Evolutionary conservation across 2,329 filamentous ascomycete genomes (phyloP).

Genomic region (Sporothrix brunneoviolacea): DNA sequence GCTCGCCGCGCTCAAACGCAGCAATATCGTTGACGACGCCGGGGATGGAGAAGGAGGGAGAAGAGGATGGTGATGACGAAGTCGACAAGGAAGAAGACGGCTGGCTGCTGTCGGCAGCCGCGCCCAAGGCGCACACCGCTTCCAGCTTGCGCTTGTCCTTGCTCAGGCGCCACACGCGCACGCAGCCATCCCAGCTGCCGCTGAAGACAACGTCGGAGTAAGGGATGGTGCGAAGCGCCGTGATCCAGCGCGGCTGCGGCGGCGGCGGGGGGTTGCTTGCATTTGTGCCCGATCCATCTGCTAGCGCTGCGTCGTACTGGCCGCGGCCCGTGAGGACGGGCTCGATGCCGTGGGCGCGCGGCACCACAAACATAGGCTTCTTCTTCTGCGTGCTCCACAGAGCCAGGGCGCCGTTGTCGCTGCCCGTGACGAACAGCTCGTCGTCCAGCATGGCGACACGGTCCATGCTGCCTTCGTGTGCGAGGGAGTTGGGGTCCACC

Average conservation of each 20-base stretch:
- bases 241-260: conserved; percentile 79
- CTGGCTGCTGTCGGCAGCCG: conserved; percentile 14
- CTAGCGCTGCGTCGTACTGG: conserved; percentile 13
- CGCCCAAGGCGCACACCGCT: conserved; percentile 57
- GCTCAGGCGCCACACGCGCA: conserved; percentile 78
- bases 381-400: conserved; percentile 92
- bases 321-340: conserved; percentile 59
- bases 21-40: conserved; percentile 86
- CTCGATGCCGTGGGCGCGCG: conserved; percentile 80
- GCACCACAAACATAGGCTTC: conserved; percentile 77
- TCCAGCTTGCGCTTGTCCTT: conserved; percentile 77
- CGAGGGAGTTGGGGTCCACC: conserved; percentile 23
- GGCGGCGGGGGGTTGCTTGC: conserved; percentile 54
- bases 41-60: conserved; percentile 17
- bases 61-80: background rate
- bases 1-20: conserved; percentile 76
- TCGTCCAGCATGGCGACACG: conserved; percentile 85
- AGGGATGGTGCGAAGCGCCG: conserved; percentile 76
- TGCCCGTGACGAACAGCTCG: conserved; percentile 84
- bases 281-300: no score
- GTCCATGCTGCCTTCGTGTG: conserved; percentile 81
- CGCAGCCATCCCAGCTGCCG: conserved; percentile 88
- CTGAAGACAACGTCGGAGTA: conserved; percentile 86
- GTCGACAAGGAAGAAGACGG: background rate
- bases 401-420: conserved; percentile 79